A percentile compares a stretch with the other conserved stretches of the same genome.
phyloP scores from a whole-genome alignment of 179 eudicot species.

The Silene coronaria region DNA sequence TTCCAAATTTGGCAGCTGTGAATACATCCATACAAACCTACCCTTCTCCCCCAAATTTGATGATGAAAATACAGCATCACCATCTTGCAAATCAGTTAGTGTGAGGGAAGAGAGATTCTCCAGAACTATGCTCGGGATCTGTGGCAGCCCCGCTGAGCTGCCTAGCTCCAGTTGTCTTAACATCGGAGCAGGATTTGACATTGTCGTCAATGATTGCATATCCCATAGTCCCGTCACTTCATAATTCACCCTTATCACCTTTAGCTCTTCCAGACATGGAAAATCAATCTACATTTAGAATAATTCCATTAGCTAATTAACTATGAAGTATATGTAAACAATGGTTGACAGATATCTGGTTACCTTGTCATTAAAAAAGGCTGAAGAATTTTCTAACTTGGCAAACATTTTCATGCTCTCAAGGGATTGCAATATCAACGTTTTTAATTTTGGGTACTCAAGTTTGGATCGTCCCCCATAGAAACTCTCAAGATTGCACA shows the following conservation, averaged over 20 bases:
- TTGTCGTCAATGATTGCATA: not conserved
- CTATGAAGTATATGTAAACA: too few relatives aligned
- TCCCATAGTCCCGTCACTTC: slow-evolving; percentile 2
- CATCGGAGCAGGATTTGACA: not conserved
- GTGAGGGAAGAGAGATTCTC: not conserved
- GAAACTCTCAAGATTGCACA: not conserved
- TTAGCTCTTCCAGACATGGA: not conserved
- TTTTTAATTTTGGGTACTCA: not conserved
- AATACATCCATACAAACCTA: too few relatives aligned
- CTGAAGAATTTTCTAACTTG: not conserved
- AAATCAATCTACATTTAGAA: not conserved
- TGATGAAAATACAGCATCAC: not conserved
- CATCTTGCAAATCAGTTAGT: not conserved
- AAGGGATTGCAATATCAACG: not conserved
- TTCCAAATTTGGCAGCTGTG: too few relatives aligned
- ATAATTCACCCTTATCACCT: not conserved
- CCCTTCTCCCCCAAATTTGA: too few relatives aligned
- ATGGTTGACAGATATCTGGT: not conserved
- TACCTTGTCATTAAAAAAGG: not conserved
- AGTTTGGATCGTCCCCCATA: not conserved
- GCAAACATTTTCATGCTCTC: not conserved
- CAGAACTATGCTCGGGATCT: not conserved
- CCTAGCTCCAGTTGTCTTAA: not conserved
- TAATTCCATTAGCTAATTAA: not conserved
- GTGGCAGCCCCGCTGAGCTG: not conserved